Evolutionary conservation across 2,329 filamentous ascomycete genomes (phyloP), one percentile per base, ranked within the genome.

Genomic region (Apiospora aurea): DNA sequence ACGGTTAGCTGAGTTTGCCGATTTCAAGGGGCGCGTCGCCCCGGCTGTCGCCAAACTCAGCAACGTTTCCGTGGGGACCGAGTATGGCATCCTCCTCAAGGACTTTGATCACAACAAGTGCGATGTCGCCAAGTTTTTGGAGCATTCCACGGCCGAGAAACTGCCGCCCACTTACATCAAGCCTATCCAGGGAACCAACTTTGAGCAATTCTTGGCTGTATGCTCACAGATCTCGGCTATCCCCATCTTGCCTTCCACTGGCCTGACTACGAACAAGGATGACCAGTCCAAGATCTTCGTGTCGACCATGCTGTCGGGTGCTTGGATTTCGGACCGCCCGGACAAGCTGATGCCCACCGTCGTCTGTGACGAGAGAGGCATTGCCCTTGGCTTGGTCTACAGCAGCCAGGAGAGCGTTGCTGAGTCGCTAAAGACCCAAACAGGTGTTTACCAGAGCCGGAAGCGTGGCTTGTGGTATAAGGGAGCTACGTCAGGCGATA

Each of bases 401-500:
- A 97, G 95, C 83, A 98, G 94, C 79, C 90, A 93, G 74, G 94
- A 97, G 82, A 98, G 96, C 80, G 91, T 99, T 46, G 87, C 91
- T 11, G 96, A 97, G 84, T 96, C 96, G 49, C 81, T 99, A 73
- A 90, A 90, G 78, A 97, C 94, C 7, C 85, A 88, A 77, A 86
- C 86, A 0, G 95, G 96, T 44, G 96, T 98, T 49, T 99, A 99
- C 81, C 95, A 98, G 83, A 98, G 96, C 85, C 89, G 96, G 70
- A 98, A 98, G 86, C 90, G 96, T 64, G 96, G 96, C 0, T 84
- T 99, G 41, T 99, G 96, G 96, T 93, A 97, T 83, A 99, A 99
- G 85, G 96, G 96, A 7, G 94, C 95, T 70, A 96, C 93, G 11
- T 98, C 96, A 70, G 96, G 96, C 18, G 95, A 98, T 81, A 94